Conservation (phyloP, 2,329 filamentous ascomycete species). For the Thyridium curvatum region DNA sequence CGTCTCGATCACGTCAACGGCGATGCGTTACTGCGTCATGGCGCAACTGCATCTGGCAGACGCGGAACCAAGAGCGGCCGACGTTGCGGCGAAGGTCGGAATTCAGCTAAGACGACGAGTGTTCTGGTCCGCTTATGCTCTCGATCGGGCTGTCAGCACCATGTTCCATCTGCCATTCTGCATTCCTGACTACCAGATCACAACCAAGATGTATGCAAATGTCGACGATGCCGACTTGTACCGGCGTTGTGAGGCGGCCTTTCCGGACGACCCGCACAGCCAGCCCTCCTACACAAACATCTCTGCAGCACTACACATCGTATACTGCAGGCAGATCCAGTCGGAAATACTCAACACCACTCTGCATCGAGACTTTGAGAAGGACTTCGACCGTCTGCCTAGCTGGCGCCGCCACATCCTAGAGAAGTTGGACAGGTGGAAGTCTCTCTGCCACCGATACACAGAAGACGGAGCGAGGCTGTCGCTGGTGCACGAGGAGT, state of each 20-base stretch:
- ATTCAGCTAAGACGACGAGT: conserved; percentile 18
- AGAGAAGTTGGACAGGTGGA: conserved; percentile 15
- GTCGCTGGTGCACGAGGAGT: too few species aligned
- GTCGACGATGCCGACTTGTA: conserved; percentile 17
- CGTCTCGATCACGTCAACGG: conserved; percentile 15
- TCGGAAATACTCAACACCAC: conserved; percentile 18
- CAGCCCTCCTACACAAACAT: conserved; percentile 11
- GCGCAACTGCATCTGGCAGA: conserved; percentile 17
- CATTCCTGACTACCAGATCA: conserved; percentile 19
- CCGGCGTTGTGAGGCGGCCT: conserved; percentile 1
- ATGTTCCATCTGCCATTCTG: conserved; percentile 18
- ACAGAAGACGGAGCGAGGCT: too few species aligned
- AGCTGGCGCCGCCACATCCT: conserved; percentile 17
- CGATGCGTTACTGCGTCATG: conserved; percentile 20
- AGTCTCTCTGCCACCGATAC: conserved; percentile 10
- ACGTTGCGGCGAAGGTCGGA: conserved; percentile 2
- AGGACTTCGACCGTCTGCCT: conserved; percentile 10
- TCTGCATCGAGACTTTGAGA: conserved; percentile 14
- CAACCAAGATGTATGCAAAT: conserved; percentile 15
- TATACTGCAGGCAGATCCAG: conserved; percentile 18
- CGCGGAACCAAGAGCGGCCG: conserved; percentile 8
- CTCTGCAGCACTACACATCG: conserved; percentile 18
- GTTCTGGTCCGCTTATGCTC: conserved; percentile 22
- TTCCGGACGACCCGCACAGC: conserved; percentile 6
- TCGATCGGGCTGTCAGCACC: conserved; percentile 19